Evolutionary conservation across 129 eudicot species (phyloP).

Genomic region (Chrysanthemum makinoi): DNA sequence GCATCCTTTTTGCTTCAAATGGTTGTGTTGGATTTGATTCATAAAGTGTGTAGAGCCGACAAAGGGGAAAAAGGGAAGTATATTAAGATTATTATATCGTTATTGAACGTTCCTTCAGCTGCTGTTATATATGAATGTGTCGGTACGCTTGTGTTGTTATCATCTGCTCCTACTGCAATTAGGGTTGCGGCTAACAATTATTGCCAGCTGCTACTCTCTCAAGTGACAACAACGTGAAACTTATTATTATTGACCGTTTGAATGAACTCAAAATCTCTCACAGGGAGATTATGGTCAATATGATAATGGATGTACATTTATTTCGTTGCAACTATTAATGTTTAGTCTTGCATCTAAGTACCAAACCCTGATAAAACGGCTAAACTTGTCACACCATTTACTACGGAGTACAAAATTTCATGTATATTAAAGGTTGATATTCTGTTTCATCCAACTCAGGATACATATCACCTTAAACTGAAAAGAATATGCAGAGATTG

Average conservation of each 20-base stretch:
- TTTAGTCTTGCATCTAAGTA: too few relatives aligned
- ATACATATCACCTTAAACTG: too few relatives aligned
- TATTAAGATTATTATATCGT: constrained; percentile 79
- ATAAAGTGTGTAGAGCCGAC: constrained; percentile 91
- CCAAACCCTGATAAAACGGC: too few relatives aligned
- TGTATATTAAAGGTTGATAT: too few relatives aligned
- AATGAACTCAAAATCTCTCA: constrained; percentile 80
- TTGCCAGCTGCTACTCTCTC: constrained; percentile 86
- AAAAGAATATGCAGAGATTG: constrained; percentile 41
- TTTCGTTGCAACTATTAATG: too few relatives aligned
- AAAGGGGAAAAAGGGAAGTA: constrained; percentile 86
- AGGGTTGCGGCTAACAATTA: constrained; percentile 93
- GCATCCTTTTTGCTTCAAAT: constrained; percentile 53
- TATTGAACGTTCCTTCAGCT: constrained; percentile 81
- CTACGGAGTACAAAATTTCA: too few relatives aligned
- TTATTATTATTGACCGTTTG: constrained; percentile 89
- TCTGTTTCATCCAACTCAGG: too few relatives aligned
- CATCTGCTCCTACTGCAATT: constrained; percentile 98
- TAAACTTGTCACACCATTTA: too few relatives aligned
- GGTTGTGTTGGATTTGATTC: constrained; percentile 90
- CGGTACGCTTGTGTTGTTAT: constrained; percentile 84
- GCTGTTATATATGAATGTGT: constrained; percentile 97
- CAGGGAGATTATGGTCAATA: constrained; percentile 82
- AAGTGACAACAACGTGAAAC: constrained; percentile 94
- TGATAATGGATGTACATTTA: constrained; percentile 99